Base-by-base conservation (phyloP, 2,329 filamentous ascomycete species). In the Diaporthe batatas region DNA sequence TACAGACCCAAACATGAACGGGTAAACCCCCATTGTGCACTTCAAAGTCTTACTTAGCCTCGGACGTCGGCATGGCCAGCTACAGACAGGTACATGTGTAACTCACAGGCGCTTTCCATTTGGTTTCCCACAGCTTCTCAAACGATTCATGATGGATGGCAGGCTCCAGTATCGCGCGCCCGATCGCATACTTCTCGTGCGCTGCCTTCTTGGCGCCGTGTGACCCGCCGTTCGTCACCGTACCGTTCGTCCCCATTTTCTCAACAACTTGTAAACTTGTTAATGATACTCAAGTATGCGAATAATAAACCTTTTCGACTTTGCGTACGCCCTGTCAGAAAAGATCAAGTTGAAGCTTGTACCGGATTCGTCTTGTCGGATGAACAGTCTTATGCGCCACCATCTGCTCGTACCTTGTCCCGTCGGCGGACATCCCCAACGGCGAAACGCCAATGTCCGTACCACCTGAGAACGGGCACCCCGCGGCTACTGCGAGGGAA, bases 1-100 rank as follows among this genome's bases (percentile, higher is more conserved):
- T 71, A 88, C 87, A 5, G 86, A 83, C 65, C 91, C 90, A 81
- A 94, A 93, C 84, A 94, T 93, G 85, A 95, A 95, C 0, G 91
- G 91, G 77, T 93, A 72, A 14, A 72, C 59, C 3, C 70, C 70
- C 70, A 72, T 67, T 5, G 70, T 58, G 5, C 70, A 72, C 70
- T 72, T 10, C 5, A n/a, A 21, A 23, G 36, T 6, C 44, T 21
- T 36, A 39, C 34, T 54, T 34, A 67, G 39, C 14, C 5, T 21
- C 16, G 7, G 18, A 11, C 6, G 1, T 16, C 14, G 53, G 14
- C 6, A 44, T 11, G 29, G 34, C 25, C 8, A 12, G 5, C 10
- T 44, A 14, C n/a, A 25, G n/a, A 21, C 6, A 12, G 29, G 29
- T 29, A 29, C 29, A 29, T 29, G 5, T 29, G 11, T 16, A 4